Conservation (phyloP, 2,329 filamentous ascomycete genomes). For the Taxawa tesnikishii region DNA sequence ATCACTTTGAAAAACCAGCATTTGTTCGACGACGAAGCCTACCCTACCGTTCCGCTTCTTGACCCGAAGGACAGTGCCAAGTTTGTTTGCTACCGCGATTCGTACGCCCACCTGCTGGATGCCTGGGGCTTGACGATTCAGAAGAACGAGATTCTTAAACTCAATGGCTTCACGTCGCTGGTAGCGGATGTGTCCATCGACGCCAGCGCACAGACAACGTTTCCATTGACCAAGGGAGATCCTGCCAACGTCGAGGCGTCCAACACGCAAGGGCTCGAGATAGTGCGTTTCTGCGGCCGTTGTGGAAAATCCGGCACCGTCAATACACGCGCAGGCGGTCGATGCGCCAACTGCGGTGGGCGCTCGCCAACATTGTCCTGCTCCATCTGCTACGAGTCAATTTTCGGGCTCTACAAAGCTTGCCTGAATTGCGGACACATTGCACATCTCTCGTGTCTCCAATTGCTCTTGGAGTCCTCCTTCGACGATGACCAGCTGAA, state of each 20-base stretch:
- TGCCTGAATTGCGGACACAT: constrained; percentile 9
- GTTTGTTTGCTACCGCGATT: constrained; percentile 40
- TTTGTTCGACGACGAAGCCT: constrained; percentile 41
- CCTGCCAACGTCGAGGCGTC: background rate
- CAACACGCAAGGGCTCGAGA: background rate
- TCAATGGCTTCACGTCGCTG: constrained; percentile 32
- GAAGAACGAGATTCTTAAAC: constrained; percentile 46
- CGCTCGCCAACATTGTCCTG: constrained; percentile 5
- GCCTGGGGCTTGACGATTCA: constrained; percentile 44
- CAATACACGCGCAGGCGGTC: background rate
- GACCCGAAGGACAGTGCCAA: constrained; percentile 34
- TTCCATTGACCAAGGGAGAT: constrained; percentile 4
- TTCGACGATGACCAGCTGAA: background rate
- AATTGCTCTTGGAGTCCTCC: constrained; percentile 4
- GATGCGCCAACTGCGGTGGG: constrained; percentile 4
- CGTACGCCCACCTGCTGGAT: constrained; percentile 47
- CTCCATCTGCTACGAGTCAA: constrained; percentile 8
- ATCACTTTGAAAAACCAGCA: constrained; percentile 44
- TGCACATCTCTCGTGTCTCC: constrained; percentile 7
- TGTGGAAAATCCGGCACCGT: constrained; percentile 3
- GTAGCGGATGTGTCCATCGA: constrained; percentile 7
- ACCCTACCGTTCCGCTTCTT: constrained; percentile 34
- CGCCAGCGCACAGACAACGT: constrained; percentile 5
- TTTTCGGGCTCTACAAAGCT: constrained; percentile 9
- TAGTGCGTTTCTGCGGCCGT: constrained; percentile 7